Evolutionary conservation across 139 green algal species (phyloP).

Genomic region (Raphidocelis subcapitata): DNA sequence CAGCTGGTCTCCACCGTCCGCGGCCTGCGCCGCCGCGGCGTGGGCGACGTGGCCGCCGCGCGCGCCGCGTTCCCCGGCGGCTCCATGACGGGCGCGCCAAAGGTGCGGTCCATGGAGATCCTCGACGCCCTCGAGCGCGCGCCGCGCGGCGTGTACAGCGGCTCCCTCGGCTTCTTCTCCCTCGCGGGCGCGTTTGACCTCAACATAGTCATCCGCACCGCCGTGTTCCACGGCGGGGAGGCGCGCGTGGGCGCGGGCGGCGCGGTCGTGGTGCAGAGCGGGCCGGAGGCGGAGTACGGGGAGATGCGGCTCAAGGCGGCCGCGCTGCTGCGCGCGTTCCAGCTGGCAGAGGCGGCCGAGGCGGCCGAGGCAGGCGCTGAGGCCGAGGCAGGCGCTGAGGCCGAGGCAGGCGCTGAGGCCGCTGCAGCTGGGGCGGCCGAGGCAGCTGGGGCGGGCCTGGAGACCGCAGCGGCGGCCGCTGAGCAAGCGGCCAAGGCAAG

Average conservation of each 20-base stretch:
- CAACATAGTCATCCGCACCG: constrained; percentile 98
- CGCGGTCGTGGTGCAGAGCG: constrained; percentile 90
- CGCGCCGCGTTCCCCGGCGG: constrained; percentile 90
- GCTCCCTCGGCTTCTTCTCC: constrained; percentile 87
- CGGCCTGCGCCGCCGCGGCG: constrained; percentile 46
- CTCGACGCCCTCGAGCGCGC: constrained; percentile 85
- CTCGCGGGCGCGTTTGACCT: constrained; percentile 93
- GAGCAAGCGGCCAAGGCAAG: too few species aligned
- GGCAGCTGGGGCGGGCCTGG: too few species aligned
- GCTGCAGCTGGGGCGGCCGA: too few species aligned
- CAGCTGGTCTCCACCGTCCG: constrained; percentile 92
- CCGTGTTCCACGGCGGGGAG: constrained; percentile 51
- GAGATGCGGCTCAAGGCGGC: constrained; percentile 96
- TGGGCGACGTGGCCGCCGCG: constrained; percentile 64
- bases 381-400: neutral
- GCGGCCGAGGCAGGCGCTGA: neutral
- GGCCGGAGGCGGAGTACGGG: constrained; percentile 78
- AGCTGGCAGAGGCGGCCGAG: neutral
- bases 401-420: too few species aligned
- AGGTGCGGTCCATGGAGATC: constrained; percentile 83
- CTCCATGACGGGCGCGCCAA: constrained; percentile 94
- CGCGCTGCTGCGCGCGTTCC: constrained; percentile 41
- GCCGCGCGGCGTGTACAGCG: constrained; percentile 90
- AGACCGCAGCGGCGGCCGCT: too few species aligned
- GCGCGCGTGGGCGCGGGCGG: constrained; percentile 90